A percentile compares a stretch with the other conserved stretches of the same genome.
Conservation (phyloP, 2,329 filamentous ascomycete species). For the Capronia americana region DNA sequence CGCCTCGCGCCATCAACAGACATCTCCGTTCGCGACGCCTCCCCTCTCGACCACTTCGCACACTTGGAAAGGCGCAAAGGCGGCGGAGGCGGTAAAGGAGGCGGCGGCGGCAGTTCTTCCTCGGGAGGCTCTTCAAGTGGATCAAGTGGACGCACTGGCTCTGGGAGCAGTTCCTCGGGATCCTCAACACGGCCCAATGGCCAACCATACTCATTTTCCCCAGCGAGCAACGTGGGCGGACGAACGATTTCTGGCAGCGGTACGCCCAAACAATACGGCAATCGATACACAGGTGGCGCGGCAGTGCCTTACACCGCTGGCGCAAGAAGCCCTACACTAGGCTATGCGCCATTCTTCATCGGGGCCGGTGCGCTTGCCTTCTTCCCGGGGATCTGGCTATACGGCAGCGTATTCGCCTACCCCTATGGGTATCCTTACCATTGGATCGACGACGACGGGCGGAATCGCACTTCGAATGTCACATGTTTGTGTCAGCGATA, state of each 20-base stretch:
- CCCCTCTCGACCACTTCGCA: constrained; percentile 28
- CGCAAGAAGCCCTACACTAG: constrained; percentile 50
- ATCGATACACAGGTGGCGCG: constrained; percentile 63
- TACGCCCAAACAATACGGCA: constrained; percentile 54
- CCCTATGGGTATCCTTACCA: constrained; percentile 58
- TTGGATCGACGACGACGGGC: constrained; percentile 48
- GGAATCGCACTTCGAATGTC: constrained; percentile 54
- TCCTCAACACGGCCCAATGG: constrained; percentile 28
- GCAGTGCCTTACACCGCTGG: constrained; percentile 58
- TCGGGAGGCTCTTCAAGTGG: constrained; percentile 22
- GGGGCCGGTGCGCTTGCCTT: constrained; percentile 53
- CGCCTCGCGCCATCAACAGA: constrained; percentile 25
- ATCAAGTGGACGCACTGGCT: constrained; percentile 20
- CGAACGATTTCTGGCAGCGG: constrained; percentile 49
- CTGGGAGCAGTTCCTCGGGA: constrained; percentile 14
- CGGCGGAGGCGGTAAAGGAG: constrained; percentile 37
- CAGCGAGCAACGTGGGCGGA: constrained; percentile 43
- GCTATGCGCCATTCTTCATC: constrained; percentile 59
- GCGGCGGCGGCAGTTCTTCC: constrained; percentile 30
- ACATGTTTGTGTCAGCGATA: constrained; percentile 63
- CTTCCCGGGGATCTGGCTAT: constrained; percentile 63
- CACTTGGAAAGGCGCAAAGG: constrained; percentile 40
- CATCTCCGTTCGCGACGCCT: constrained; percentile 27
- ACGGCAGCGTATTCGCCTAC: constrained; percentile 61
- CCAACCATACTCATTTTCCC: constrained; percentile 36